Evolutionary conservation across 805 yeast genomes (phyloP).

Genomic region (Cyberlindnera suaveolens): DNA sequence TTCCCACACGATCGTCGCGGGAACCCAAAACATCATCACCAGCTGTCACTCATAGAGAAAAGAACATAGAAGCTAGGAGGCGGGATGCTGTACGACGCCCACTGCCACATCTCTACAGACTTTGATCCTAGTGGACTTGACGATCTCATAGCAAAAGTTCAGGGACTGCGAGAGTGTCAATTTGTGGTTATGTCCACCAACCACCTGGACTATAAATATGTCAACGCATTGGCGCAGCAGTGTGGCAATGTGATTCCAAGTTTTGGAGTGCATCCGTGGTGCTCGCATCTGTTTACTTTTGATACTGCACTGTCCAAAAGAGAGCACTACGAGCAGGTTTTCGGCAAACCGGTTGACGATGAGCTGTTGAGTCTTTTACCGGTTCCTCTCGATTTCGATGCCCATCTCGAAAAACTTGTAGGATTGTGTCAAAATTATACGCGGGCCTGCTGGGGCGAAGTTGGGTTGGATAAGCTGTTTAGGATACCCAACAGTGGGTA

Average conservation of each 20-base stretch:
- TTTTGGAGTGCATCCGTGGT: constrained; percentile 93
- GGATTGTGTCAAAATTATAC: constrained; percentile 7
- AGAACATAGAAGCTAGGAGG: background rate
- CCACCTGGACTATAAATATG: constrained; percentile 29
- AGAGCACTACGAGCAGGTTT: constrained; percentile 51
- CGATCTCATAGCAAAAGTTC: background rate
- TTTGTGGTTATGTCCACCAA: constrained; percentile 43
- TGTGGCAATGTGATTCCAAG: constrained; percentile 31
- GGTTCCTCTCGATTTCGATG: constrained; percentile 43
- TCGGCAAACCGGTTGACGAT: constrained; percentile 31
- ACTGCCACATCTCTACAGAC: constrained; percentile 28
- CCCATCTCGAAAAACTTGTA: constrained; percentile 23
- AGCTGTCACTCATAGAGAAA: background rate
- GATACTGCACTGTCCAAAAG: constrained; percentile 25
- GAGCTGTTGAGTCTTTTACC: constrained; percentile 49
- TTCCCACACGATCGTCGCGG: no score
- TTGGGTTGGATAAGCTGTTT: constrained; percentile 82
- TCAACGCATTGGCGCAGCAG: constrained; percentile 20
- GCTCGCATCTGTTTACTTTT: constrained; percentile 51
- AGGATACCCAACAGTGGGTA: constrained; percentile 58
- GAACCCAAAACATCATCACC: no score
- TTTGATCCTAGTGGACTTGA: constrained; percentile 4
- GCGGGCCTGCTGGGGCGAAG: constrained; percentile 64
- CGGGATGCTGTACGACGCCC: constrained; percentile 26
- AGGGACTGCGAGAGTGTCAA: constrained; percentile 1